Percentiles rank a stretch among this genome's conserved stretches.
Conservation (phyloP, 352 stramenopile species). For the Pythium oligandrum region DNA sequence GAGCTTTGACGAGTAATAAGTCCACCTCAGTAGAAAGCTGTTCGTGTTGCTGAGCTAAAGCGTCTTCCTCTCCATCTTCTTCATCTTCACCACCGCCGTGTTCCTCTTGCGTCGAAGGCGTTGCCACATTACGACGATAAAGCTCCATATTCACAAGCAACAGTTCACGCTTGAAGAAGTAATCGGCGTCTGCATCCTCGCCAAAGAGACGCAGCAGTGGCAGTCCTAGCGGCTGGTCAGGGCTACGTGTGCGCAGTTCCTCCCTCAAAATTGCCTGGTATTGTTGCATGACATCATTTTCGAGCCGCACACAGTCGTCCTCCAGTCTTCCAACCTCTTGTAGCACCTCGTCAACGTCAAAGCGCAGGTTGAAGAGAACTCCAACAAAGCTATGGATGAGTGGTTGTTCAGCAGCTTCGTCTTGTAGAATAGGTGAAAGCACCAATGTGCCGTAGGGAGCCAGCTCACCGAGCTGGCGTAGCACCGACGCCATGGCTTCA, state of each 20-base stretch:
- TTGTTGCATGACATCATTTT: conserved; percentile 29
- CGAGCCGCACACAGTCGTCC: conserved; percentile 26
- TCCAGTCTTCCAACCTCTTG: conserved; percentile 33
- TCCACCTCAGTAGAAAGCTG: conserved; percentile 18
- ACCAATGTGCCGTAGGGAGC: conserved; percentile 44
- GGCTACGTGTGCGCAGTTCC: conserved; percentile 11
- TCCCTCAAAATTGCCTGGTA: conserved; percentile 25
- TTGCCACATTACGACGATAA: conserved; percentile 6
- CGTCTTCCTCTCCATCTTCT: not conserved
- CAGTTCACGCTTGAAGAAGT: conserved; percentile 44
- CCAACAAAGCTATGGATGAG: conserved; percentile 57
- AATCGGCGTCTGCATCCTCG: conserved; percentile 31
- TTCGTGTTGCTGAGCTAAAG: not conserved
- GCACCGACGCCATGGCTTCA: not conserved
- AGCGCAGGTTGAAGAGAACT: conserved; percentile 47
- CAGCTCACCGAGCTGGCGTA: conserved; percentile 29
- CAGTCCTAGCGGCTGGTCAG: conserved; percentile 5
- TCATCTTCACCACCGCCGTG: conserved; percentile 4
- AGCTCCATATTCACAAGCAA: conserved; percentile 31
- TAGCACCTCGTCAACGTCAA: conserved; percentile 28
- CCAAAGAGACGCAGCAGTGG: conserved; percentile 39
- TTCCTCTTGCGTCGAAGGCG: conserved; percentile 8
- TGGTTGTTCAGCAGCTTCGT: conserved; percentile 33
- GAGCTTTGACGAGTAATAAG: conserved; percentile 20
- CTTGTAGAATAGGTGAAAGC: conserved; percentile 40